phyloP scores from a whole-genome alignment of 2,329 filamentous ascomycete species.

The Colletotrichum trifolii region DNA sequence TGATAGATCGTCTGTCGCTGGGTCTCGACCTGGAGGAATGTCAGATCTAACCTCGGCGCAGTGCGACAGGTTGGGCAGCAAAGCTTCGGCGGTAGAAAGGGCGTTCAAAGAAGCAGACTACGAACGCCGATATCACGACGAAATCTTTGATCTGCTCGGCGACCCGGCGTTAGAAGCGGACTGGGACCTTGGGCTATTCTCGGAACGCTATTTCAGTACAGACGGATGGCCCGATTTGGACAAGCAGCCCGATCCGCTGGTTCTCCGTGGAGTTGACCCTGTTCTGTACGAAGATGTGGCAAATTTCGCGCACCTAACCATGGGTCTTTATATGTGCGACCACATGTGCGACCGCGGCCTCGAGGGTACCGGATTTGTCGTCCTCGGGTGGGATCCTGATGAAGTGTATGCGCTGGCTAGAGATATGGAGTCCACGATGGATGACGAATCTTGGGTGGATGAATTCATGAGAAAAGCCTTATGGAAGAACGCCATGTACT shows the following conservation, averaged over 20 bases:
- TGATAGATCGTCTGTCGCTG: not conserved
- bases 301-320: not conserved
- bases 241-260: not conserved
- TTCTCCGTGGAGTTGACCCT: not conserved
- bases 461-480: too few species aligned
- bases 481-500: conserved; percentile 6
- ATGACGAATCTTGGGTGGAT: not conserved
- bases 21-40: not conserved
- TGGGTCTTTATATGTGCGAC: not conserved
- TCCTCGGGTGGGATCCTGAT: not conserved
- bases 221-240: not conserved
- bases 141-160: not conserved
- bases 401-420: not conserved
- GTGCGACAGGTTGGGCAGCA: conserved; percentile 1
- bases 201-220: not conserved
- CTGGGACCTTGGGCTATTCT: conserved; percentile 14
- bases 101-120: conserved; percentile 1
- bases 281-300: not conserved
- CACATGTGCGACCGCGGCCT: not conserved
- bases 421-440: not conserved
- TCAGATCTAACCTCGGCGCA: not conserved
- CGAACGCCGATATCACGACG: not conserved
- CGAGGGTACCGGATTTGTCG: not conserved
- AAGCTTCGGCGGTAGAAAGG: not conserved
- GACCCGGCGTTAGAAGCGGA: not conserved